A percentile compares a stretch with the other conserved stretches of the same genome.
Evolutionary conservation across 306 rosid species (phyloP).

Genomic region (Castanea crenata): DNA sequence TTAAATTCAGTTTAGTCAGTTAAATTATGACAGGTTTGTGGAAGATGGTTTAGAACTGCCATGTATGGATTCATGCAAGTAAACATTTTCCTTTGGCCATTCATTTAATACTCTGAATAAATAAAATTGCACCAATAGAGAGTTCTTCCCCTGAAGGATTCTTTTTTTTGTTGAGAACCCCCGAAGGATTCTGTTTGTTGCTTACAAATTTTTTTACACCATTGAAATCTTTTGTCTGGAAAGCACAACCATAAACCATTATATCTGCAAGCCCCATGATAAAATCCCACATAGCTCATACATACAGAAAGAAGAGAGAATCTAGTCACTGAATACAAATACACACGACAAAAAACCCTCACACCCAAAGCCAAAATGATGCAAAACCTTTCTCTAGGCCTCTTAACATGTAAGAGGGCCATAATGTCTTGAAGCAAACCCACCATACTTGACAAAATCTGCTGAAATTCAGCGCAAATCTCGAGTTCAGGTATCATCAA

Average conservation of each 20-base stretch:
- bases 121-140: too few relatives aligned
- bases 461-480: not conserved
- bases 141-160: too few relatives aligned
- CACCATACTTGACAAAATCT: constrained; percentile 15
- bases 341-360: constrained; percentile 35
- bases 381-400: constrained; percentile 19
- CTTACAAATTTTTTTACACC: not conserved
- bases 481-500: constrained; percentile 62
- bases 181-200: too few relatives aligned
- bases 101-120: too few relatives aligned
- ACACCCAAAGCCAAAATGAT: constrained; percentile 7
- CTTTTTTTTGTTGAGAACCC: too few relatives aligned
- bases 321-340: constrained; percentile 12
- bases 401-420: constrained; percentile 22
- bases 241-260: not conserved
- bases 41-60: too few relatives aligned
- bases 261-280: not conserved
- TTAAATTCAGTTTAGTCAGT: too few relatives aligned
- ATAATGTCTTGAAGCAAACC: constrained; percentile 21
- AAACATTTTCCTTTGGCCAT: too few relatives aligned
- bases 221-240: not conserved
- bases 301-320: constrained; percentile 2
- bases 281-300: not conserved
- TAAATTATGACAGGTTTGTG: too few relatives aligned
- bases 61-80: too few relatives aligned